Percentiles rank a stretch among this genome's conserved stretches.
Evolutionary conservation across 257 asterid species (phyloP).

Genomic region (Vinca minor): DNA sequence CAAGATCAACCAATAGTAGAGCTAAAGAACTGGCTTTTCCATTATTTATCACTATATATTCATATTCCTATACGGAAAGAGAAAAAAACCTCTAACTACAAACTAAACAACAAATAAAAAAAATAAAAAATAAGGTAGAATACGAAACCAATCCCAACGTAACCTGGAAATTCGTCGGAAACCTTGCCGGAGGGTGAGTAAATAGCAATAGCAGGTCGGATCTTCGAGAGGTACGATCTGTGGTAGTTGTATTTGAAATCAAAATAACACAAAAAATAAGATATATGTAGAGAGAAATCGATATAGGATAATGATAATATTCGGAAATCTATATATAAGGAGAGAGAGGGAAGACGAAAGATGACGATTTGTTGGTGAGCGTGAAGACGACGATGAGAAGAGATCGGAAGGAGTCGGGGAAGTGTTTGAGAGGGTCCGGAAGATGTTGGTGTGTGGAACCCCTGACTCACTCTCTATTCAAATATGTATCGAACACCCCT

Average conservation of each 20-base stretch:
- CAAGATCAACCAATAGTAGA: no score
- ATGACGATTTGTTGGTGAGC: constrained; percentile 2
- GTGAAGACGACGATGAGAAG: constrained; percentile 3
- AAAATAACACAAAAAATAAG: constrained; percentile 11
- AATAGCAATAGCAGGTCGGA: constrained; percentile 23
- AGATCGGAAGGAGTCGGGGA: constrained; percentile 5
- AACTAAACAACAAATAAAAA: neutral
- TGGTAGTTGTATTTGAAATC: constrained; percentile 8
- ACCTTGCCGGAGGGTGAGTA: no score
- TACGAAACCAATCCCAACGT: neutral
- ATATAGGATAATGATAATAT: neutral
- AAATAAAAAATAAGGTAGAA: neutral
- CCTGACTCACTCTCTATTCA: neutral
- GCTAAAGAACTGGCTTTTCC: neutral
- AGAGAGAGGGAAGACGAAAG: neutral
- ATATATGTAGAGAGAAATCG: neutral
- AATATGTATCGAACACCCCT: neutral
- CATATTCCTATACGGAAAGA: neutral
- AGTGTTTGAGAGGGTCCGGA: neutral
- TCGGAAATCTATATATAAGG: neutral
- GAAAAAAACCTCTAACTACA: constrained; percentile 6
- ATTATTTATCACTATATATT: neutral
- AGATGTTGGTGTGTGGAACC: neutral
- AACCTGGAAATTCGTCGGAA: no score
- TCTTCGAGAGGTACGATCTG: constrained; percentile 45